phyloP scores from a whole-genome alignment of 495 filamentous ascomycete species.

The Durotheca rogersii region DNA sequence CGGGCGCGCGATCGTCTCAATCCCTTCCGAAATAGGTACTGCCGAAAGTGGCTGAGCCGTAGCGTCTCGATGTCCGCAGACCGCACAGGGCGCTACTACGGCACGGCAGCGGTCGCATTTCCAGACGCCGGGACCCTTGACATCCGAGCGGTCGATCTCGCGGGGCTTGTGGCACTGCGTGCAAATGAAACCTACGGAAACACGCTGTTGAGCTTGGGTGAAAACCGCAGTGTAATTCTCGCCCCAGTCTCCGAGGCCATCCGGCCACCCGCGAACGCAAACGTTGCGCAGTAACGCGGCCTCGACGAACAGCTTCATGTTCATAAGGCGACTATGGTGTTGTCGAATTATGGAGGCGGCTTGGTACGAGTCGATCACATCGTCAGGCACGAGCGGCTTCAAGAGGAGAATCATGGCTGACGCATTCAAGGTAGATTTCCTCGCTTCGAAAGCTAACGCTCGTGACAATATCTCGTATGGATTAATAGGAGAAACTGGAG shows the following conservation, averaged over 20 bases:
- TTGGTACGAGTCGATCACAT: slow-evolving; percentile 50
- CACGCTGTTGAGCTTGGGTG: slow-evolving; percentile 52
- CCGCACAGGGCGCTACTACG: slow-evolving; percentile 45
- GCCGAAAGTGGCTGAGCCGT: slow-evolving; percentile 22
- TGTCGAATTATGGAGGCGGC: slow-evolving; percentile 58
- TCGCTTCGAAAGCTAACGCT: slow-evolving; percentile 49
- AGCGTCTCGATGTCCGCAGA: slow-evolving; percentile 45
- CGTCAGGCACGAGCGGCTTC: slow-evolving; percentile 49
- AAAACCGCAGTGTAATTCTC: slow-evolving; percentile 61
- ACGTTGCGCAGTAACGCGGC: slow-evolving; percentile 69
- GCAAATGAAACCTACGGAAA: slow-evolving; percentile 50
- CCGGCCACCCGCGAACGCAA: slow-evolving; percentile 54
- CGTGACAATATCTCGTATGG: slow-evolving; percentile 51
- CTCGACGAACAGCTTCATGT: slow-evolving; percentile 64
- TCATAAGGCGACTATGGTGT: slow-evolving; percentile 65
- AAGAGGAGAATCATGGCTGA: slow-evolving; percentile 54
- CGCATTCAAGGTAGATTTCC: slow-evolving; percentile 48
- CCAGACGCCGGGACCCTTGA: slow-evolving; percentile 41
- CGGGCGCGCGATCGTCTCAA: slow-evolving; percentile 23
- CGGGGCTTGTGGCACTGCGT: slow-evolving; percentile 53
- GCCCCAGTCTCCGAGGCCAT: slow-evolving; percentile 43
- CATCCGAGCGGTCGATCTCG: slow-evolving; percentile 47
- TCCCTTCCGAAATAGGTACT: slow-evolving; percentile 31
- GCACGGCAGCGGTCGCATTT: slow-evolving; percentile 49
- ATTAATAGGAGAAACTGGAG: slow-evolving; percentile 42